A percentile compares a stretch with the other conserved stretches of the same genome.
phyloP scores from a whole-genome alignment of 2,329 filamentous ascomycete genomes.

The Fusarium euwallaceae region DNA sequence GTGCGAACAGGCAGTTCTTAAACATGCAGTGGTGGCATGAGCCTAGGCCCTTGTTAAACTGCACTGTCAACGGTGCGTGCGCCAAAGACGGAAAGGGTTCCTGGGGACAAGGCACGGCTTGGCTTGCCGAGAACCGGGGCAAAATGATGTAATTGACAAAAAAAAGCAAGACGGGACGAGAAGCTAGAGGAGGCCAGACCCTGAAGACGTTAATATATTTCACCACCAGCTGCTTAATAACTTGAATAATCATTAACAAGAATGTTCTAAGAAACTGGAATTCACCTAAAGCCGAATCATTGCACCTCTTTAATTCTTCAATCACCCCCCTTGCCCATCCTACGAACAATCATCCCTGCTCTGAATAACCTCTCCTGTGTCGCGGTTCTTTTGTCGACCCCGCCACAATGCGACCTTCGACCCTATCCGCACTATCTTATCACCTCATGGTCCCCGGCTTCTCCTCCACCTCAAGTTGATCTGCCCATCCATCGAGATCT shows the following conservation, averaged over 20 bases:
- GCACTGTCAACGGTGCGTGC: constrained; percentile 21
- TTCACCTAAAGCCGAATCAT: not conserved
- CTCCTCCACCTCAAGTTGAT: constrained; percentile 29
- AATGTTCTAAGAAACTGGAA: not conserved
- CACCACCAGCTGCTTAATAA: not conserved
- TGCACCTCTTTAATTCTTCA: no score
- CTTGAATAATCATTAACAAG: not conserved
- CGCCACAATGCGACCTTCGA: constrained; percentile 32
- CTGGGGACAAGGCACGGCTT: not conserved
- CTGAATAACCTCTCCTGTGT: constrained; percentile 1
- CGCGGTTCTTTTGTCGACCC: constrained; percentile 43
- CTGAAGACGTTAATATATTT: constrained; percentile 5
- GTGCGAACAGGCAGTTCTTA: not conserved
- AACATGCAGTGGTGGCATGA: not conserved
- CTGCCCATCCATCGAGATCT: constrained; percentile 37
- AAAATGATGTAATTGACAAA: constrained; percentile 39
- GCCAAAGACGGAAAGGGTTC: constrained; percentile 23
- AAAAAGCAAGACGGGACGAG: constrained; percentile 11
- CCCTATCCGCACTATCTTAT: constrained; percentile 13
- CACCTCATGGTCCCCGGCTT: constrained; percentile 32
- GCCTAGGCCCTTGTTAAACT: constrained; percentile 16
- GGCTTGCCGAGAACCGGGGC: constrained; percentile 12
- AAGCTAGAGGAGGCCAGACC: constrained; percentile 16
- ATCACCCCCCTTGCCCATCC: not conserved
- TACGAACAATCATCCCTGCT: constrained; percentile 13